Conservation (phyloP, 2,329 filamentous ascomycete species). For the Colletotrichum sansevieriae region DNA sequence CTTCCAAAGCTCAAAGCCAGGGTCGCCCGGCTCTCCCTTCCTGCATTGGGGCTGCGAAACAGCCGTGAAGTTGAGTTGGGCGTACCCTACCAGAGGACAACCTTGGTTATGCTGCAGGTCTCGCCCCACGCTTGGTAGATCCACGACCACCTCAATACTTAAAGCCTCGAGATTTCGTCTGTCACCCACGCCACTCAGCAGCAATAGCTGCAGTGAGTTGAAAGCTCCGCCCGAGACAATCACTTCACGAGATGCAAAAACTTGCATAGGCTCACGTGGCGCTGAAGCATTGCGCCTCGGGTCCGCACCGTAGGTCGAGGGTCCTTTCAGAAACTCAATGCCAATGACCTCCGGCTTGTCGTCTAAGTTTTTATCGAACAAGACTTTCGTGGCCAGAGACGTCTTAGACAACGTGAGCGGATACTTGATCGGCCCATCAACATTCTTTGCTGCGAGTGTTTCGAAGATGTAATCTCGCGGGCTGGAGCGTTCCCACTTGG, state of each 20-base stretch:
- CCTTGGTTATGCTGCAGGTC: constrained; percentile 65
- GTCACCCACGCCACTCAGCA: constrained; percentile 59
- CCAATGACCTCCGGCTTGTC: constrained; percentile 50
- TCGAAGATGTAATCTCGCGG: constrained; percentile 41
- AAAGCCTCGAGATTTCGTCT: constrained; percentile 54
- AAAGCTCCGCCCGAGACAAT: constrained; percentile 62
- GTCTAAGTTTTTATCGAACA: constrained; percentile 49
- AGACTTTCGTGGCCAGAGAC: constrained; percentile 52
- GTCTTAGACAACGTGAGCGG: constrained; percentile 55
- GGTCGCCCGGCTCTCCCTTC: constrained; percentile 50
- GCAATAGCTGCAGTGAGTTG: constrained; percentile 60
- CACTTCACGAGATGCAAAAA: constrained; percentile 57
- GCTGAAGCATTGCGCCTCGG: constrained; percentile 48
- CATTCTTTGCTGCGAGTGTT: constrained; percentile 55
- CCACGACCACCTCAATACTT: constrained; percentile 64
- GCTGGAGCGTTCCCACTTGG: constrained; percentile 2
- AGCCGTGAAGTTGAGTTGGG: constrained; percentile 41
- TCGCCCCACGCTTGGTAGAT: constrained; percentile 55
- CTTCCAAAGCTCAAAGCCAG: constrained; percentile 53
- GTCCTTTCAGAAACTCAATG: constrained; percentile 56
- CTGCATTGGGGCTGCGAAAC: constrained; percentile 48
- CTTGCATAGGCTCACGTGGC: constrained; percentile 39
- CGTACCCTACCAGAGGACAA: constrained; percentile 48
- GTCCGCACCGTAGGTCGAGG: constrained; percentile 57
- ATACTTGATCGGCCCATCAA: constrained; percentile 60